Evolutionary conservation across 2,329 filamentous ascomycete genomes (phyloP).

Genomic region (Dothistroma septosporum): DNA sequence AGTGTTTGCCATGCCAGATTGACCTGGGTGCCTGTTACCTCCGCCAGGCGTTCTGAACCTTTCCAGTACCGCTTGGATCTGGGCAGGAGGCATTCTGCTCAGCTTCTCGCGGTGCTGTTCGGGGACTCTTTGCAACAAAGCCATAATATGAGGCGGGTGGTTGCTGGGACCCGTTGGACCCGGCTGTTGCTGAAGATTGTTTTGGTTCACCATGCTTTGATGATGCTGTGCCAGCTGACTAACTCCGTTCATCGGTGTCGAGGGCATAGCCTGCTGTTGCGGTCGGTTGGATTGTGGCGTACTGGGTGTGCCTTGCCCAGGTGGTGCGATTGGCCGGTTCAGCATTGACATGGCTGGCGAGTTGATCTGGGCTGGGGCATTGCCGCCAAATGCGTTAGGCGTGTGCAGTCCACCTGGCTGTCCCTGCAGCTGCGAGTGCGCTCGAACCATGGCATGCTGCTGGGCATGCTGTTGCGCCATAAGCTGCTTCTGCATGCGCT

Average conservation of each 20-base stretch:
- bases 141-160: neutral
- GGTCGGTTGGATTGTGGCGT: constrained; percentile 34
- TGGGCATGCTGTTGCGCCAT: constrained; percentile 35
- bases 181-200: constrained; percentile 35
- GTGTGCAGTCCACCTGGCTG: constrained; percentile 46
- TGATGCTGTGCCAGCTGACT: constrained; percentile 30
- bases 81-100: constrained; percentile 12
- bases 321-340: constrained; percentile 46
- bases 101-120: constrained; percentile 20
- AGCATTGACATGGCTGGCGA: constrained; percentile 49
- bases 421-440: constrained; percentile 45
- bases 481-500: constrained; percentile 39
- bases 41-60: constrained; percentile 9
- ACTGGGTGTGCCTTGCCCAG: constrained; percentile 37
- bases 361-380: constrained; percentile 23
- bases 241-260: constrained; percentile 25
- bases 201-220: constrained; percentile 32
- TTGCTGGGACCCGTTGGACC: constrained; percentile 11
- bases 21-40: constrained; percentile 11
- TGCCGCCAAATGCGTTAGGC: constrained; percentile 37
- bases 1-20: constrained; percentile 15
- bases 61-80: constrained; percentile 14
- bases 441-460: constrained; percentile 41
- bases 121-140: constrained; percentile 14
- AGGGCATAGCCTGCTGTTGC: constrained; percentile 26